Conservation (phyloP, 352 stramenopile genomes). For the Globisporangium cystogenes region DNA sequence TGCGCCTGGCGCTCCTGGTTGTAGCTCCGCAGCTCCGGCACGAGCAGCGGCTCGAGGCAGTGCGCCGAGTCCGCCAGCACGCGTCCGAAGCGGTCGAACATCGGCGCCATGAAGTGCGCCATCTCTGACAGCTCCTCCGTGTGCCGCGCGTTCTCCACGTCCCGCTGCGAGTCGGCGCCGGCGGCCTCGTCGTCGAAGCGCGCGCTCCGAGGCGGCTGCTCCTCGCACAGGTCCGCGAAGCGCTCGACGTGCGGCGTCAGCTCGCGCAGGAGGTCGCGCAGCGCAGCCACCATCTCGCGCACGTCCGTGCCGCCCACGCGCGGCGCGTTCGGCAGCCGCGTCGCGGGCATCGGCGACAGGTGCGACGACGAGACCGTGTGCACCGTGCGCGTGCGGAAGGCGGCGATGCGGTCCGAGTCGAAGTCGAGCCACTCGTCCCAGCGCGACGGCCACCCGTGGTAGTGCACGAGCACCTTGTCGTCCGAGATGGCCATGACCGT, state of each 20-base stretch:
- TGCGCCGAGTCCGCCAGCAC: conserved; percentile 63
- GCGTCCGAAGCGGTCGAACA: conserved; percentile 80
- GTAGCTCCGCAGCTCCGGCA: conserved; percentile 35
- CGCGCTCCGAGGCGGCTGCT: background rate
- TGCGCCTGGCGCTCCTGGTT: conserved; percentile 30
- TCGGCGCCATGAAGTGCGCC: conserved; percentile 56
- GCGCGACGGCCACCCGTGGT: conserved; percentile 95
- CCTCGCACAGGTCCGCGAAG: conserved; percentile 56
- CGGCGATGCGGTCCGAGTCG: conserved; percentile 92
- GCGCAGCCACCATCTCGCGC: conserved; percentile 36
- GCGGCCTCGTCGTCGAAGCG: background rate
- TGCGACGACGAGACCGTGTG: conserved; percentile 39
- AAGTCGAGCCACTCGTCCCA: conserved; percentile 98
- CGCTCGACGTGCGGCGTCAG: conserved; percentile 68
- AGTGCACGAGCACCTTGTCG: conserved; percentile 92
- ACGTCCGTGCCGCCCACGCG: conserved; percentile 36
- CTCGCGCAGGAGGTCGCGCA: conserved; percentile 64
- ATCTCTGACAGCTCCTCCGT: conserved; percentile 47
- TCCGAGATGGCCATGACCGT: conserved; percentile 90
- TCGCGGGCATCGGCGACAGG: conserved; percentile 54
- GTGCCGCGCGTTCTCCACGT: background rate
- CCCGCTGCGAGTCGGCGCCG: background rate
- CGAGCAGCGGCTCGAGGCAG: conserved; percentile 55
- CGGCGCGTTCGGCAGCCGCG: conserved; percentile 47
- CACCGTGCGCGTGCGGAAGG: conserved; percentile 92